Evolutionary conservation across 1,284 basidiomycete species (phyloP).

Genomic region (Xerocomus subilludens): DNA sequence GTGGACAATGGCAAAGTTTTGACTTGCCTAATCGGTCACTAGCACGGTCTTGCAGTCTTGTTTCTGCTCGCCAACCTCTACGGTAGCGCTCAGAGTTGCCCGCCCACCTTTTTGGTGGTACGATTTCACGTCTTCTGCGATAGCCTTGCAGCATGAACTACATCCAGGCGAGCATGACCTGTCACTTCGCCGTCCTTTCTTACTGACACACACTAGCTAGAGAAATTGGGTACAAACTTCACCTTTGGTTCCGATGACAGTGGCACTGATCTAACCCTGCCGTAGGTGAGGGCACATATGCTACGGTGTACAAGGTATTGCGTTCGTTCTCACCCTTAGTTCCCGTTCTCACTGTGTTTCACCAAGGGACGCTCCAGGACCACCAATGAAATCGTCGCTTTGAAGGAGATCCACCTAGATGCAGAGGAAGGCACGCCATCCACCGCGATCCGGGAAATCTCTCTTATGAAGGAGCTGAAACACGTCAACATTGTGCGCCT

Average conservation of each 20-base stretch:
- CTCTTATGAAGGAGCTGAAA: conserved; percentile 96
- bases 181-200: conserved; percentile 6
- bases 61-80: neutral
- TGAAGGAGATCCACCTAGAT: conserved; percentile 96
- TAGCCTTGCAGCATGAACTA: conserved; percentile 47
- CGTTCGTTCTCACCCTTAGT: conserved; percentile 8
- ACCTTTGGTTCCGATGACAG: conserved; percentile 10
- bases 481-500: conserved; percentile 96
- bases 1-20: neutral
- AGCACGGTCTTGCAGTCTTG: too few species aligned
- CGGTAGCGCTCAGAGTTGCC: conserved; percentile 15
- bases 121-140: conserved; percentile 18
- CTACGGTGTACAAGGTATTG: conserved; percentile 89
- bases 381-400: conserved; percentile 89
- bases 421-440: conserved; percentile 96
- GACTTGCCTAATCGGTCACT: conserved; percentile 40
- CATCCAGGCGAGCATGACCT: conserved; percentile 45
- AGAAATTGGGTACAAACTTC: conserved; percentile 48
- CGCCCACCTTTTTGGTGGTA: conserved; percentile 18
- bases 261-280: conserved; percentile 26
- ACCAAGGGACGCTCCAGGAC: conserved; percentile 82
- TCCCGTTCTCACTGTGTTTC: conserved; percentile 27
- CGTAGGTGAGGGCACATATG: conserved; percentile 85
- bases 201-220: conserved; percentile 45
- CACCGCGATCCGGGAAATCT: conserved; percentile 95